Evolutionary conservation across 2,329 filamentous ascomycete genomes (phyloP), one percentile per base, ranked within the genome.

Genomic region (Aspergillus thermomutatus): DNA sequence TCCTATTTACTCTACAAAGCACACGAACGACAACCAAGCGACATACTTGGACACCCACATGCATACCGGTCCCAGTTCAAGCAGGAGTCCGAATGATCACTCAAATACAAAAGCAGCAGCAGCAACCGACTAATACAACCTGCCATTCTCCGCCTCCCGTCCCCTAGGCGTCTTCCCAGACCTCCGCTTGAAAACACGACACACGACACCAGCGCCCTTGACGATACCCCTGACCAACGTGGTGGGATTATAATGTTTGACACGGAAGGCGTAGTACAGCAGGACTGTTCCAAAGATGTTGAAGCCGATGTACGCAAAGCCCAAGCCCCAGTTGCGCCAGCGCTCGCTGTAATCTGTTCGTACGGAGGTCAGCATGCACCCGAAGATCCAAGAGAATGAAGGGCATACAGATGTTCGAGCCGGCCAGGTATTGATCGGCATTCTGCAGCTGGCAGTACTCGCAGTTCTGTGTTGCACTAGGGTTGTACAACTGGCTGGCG

Each of bases 281-380:
- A 75, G 68, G 45, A 87, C 69, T 0, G 84, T 82, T 0, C 77
- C 82, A 28, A 71, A 70, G n/a, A 85, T 70, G 65, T 87, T 87
- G 68, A 87, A 84, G 11, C 77, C 68, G 54, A 86, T 79, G 58
- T 83, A 88, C 0, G 77, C 80, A 76, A 82, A 86, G 52, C 86
- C 73, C 26, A 89, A 72, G 1, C 85, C 87, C 67, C 87, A 87
- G 69, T 91, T 88, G 56, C 87, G 80, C 87, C 87, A 91, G 26
- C 85, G 76, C 27, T 88, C 75, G 27, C 61, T 68, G 67, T 87
- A 90, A 57, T 77, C 68, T 55, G 43, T 49, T 31, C 50, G 3
- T 14, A 5, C 3, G 34, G 27, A 41, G 2, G 50, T 63, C 49
- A 60, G 55, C 27, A 43, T 26, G 19, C 46, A 28, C 41, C 17